Evolutionary conservation across 352 stramenopile genomes (phyloP), one percentile per base, ranked within the genome.

Genomic region (Pythium dissimile): DNA sequence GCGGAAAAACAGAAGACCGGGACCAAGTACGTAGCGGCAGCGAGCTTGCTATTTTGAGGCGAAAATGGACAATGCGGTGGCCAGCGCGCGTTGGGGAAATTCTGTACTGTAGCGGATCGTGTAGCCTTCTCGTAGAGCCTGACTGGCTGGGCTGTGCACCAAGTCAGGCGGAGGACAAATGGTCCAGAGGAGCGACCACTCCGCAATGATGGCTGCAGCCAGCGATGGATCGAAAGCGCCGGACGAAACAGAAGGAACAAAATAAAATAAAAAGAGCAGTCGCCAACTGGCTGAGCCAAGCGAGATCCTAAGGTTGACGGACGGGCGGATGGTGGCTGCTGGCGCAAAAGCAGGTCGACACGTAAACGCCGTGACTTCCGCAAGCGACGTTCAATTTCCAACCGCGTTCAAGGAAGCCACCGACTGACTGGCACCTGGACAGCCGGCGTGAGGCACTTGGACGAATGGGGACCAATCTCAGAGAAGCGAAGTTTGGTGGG

Each of bases 401-500:
- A n/a, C n/a, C n/a, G n/a, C n/a, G n/a, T n/a, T n/a, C n/a, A n/a
- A n/a, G n/a, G n/a, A n/a, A n/a, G 34, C 12, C 34, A 41, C 34
- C 34, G 12, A 41, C 13, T 41, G 34, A 8, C 34, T n/a, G 5
- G 34, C 12, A 16, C 5, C 7, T 20, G 20, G 20, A 41, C 34
- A 8, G n/a, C n/a, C n/a, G n/a, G n/a, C n/a, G n/a, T 5, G 34
- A 41, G 31, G 8, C 31, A 13, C 13, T 16, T 41, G 7, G 34
- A 41, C 34, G 34, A 41, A 41, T 41, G 34, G 34, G 34, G 34
- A 41, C 34, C 34, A 41, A 41, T 41, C 34, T 41, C 34, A 16
- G 34, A 12, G 34, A 41, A n/a, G 34, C n/a, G n/a, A n/a, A n/a
- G 38, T 27, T 50, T 54, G 47, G 47, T 54, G 24, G 30, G 47